Conservation (phyloP, 352 stramenopile genomes). For the Thraustotheca clavata region DNA sequence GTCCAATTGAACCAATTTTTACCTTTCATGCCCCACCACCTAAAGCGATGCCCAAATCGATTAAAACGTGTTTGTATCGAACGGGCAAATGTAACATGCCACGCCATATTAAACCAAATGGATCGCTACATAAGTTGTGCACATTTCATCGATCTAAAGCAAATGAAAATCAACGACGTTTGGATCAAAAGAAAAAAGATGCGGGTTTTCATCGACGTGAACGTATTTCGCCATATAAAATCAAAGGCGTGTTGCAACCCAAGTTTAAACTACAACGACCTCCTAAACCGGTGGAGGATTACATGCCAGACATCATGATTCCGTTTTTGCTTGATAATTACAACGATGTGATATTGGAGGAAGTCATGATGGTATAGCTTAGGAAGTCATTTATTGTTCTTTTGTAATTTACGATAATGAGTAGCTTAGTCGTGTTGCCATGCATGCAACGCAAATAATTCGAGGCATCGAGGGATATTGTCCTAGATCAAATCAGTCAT, state of each 20-base stretch:
- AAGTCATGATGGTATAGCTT: neutral
- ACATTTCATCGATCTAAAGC: constrained; percentile 18
- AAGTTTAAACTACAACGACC: too few relatives aligned
- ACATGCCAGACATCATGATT: constrained; percentile 21
- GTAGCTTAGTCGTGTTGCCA: neutral
- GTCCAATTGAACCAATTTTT: too few relatives aligned
- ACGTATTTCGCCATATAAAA: constrained; percentile 18
- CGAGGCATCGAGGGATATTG: neutral
- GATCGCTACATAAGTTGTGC: constrained; percentile 18
- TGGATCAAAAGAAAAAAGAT: constrained; percentile 22
- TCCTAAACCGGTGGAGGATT: constrained; percentile 10
- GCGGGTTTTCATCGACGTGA: constrained; percentile 19
- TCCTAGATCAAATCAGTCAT: neutral
- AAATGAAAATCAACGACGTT: constrained; percentile 18
- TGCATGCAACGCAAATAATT: neutral
- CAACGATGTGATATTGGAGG: neutral
- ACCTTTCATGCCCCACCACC: constrained; percentile 5
- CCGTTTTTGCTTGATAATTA: constrained; percentile 19
- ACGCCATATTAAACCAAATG: constrained; percentile 15
- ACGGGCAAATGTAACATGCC: constrained; percentile 18
- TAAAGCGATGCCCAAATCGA: neutral
- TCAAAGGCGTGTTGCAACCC: constrained; percentile 20
- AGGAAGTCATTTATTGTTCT: neutral
- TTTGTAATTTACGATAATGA: neutral
- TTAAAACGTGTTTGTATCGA: constrained; percentile 17